Evolutionary conservation across 2,329 filamentous ascomycete species (phyloP), one percentile per base, ranked within the genome.

Genomic region (Trichophyton simii): DNA sequence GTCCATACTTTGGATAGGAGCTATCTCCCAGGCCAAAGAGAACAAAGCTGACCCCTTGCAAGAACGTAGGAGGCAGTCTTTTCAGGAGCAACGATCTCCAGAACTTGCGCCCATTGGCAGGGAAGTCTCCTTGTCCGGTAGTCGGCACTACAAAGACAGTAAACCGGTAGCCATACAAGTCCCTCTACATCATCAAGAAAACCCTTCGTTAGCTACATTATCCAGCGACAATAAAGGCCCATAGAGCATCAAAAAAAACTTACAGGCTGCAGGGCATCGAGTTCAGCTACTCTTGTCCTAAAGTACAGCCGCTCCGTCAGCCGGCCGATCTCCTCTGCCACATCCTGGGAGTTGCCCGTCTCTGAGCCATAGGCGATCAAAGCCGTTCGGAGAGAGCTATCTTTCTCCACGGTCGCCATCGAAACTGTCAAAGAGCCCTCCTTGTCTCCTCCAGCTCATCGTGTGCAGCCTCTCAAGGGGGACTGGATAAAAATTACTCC

Each of bases 21-120:
- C 88, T 96, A 73, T 99, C 94, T 0, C 94, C 94, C 0, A 97
- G 80, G 0, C 94, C 94, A 78, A 97, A 96, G 0, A 87, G 88
- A 2, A 89, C 87, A 74, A 95, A 97, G 0, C 78, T 80, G 64
- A 95, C 77, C 38, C 81, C 80, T 42, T 78, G 71, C 44, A 99
- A 77, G 67, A 86, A 91, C 15, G 82, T 83, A 2, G 85, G 79
- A 11, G 87, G 83, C 31, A 99, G 80, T 67, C 84, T 89, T 72
- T 88, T 91, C 66, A 89, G 82, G 18, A 95, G 79, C 42, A 99
- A 79, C 63, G 84, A 87, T 70, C 83, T 90, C 94, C 94, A 99
- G 70, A 99, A 91, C 1, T 76, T 77, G 50, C 84, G 80, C 2
- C 88, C 85, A 78, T 97, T 97, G 61, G 83, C 83, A 1, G 94